Evolutionary conservation across 331 rosid species (phyloP).

Genomic region (Stylosanthes scabra): DNA sequence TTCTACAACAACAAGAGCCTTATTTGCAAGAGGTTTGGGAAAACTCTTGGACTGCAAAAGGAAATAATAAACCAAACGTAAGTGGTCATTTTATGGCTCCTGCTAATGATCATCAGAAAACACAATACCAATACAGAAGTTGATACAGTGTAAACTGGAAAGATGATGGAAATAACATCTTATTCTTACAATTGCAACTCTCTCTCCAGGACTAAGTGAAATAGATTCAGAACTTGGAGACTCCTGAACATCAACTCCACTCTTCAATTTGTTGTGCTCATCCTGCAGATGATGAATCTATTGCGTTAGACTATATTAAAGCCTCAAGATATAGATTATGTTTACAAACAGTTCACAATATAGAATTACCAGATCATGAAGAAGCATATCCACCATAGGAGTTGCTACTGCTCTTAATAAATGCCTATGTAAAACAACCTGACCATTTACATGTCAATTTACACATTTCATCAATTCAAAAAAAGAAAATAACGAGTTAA

Average conservation of each 20-base stretch:
- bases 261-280: constrained; percentile 81
- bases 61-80: constrained; percentile 33
- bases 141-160: constrained; percentile 1
- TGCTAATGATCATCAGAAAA: constrained; percentile 29
- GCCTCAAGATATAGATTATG: constrained; percentile 2
- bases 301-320: constrained; percentile 25
- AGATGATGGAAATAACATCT: constrained; percentile 32
- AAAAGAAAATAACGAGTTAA: constrained; percentile 27
- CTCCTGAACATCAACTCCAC: constrained; percentile 77
- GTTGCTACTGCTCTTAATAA: constrained; percentile 87
- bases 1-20: constrained; percentile 76
- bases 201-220: constrained; percentile 69
- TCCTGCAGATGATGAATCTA: constrained; percentile 60
- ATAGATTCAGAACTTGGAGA: constrained; percentile 61
- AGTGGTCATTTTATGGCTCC: constrained; percentile 31
- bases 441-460: constrained; percentile 46
- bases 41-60: constrained; percentile 75
- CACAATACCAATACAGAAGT: constrained; percentile 20
- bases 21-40: constrained; percentile 71
- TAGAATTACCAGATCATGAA: constrained; percentile 71
- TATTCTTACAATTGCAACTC: constrained; percentile 75
- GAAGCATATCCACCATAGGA: constrained; percentile 73
- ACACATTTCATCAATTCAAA: constrained; percentile 33
- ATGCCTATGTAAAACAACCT: constrained; percentile 98
- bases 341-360: constrained; percentile 27